These are phyloP conservation scores for Suillus tomentosus DNA, from an alignment of 768 basidiomycete species.

Conservation along the genomic window DNA sequence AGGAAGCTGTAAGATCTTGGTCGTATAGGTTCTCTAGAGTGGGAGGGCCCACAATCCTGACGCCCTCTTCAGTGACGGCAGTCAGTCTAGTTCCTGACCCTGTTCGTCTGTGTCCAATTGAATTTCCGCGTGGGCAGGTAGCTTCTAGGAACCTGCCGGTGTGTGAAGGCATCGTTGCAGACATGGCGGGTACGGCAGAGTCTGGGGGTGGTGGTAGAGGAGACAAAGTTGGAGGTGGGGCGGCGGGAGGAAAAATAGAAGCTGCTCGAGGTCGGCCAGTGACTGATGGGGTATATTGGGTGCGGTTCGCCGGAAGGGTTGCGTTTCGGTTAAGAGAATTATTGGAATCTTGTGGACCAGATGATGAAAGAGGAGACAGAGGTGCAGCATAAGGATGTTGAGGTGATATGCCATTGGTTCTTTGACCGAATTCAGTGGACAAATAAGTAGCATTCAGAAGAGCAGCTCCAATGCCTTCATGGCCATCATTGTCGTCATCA, in stretches of 20 bases:
- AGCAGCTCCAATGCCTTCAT: conserved; percentile 48
- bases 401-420: conserved; percentile 13
- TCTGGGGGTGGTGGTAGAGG: conserved; percentile 60
- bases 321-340: conserved; percentile 36
- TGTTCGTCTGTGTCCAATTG: conserved; percentile 54
- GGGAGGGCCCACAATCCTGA: conserved; percentile 37
- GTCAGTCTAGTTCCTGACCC: conserved; percentile 59
- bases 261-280: conserved; percentile 51
- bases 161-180: conserved; percentile 35
- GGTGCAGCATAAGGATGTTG: conserved; percentile 56
- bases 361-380: conserved; percentile 17
- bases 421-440: conserved; percentile 26
- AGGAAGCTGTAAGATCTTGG: conserved; percentile 31
- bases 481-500: conserved; percentile 38
- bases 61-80: conserved; percentile 62
- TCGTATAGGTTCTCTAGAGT: conserved; percentile 26
- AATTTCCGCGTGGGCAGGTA: conserved; percentile 47
- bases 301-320: conserved; percentile 35
- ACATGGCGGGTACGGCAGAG: conserved; percentile 25
- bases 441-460: conserved; percentile 39
- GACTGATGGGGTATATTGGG: conserved; percentile 24
- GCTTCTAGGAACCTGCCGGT: conserved; percentile 37
- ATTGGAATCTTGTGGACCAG: conserved; percentile 17
- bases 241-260: conserved; percentile 64
- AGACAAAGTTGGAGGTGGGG: conserved; percentile 62